phyloP scores from a whole-genome alignment of 163 green algal species.

The Chlorella variabilis region DNA sequence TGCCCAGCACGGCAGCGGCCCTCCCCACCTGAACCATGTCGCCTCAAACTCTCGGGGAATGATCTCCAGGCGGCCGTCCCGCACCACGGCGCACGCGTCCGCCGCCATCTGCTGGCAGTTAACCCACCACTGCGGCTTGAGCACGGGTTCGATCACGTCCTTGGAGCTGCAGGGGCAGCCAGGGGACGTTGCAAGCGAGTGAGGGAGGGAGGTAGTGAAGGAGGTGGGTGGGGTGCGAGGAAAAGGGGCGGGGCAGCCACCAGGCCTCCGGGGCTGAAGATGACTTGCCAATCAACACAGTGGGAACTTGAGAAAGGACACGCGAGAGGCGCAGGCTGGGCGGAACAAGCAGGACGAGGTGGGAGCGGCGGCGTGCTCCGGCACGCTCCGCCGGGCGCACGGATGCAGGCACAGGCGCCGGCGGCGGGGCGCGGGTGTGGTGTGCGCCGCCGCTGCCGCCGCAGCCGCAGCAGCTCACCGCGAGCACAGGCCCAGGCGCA shows the following conservation, averaged over 20 bases:
- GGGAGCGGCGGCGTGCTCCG: no score
- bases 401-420: no score
- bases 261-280: no score
- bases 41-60: constrained; percentile 79
- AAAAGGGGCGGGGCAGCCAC: no score
- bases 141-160: constrained; percentile 98
- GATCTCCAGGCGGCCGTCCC: constrained; percentile 86
- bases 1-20: no score
- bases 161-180: constrained; percentile 39
- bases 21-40: constrained; percentile 80
- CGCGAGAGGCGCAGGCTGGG: no score
- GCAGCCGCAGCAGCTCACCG: no score
- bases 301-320: no score
- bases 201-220: not conserved
- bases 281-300: no score
- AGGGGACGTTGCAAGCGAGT: not conserved
- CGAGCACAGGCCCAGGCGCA: constrained; percentile 94
- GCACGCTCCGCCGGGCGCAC: no score
- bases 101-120: constrained; percentile 90
- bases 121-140: constrained; percentile 96
- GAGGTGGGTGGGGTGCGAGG: not conserved
- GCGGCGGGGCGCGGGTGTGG: not conserved
- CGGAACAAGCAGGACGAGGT: no score
- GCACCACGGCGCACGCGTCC: constrained; percentile 75
- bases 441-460: no score